Conservation (phyloP, 2,329 filamentous ascomycete genomes). For the Pleomassaria siparia region DNA sequence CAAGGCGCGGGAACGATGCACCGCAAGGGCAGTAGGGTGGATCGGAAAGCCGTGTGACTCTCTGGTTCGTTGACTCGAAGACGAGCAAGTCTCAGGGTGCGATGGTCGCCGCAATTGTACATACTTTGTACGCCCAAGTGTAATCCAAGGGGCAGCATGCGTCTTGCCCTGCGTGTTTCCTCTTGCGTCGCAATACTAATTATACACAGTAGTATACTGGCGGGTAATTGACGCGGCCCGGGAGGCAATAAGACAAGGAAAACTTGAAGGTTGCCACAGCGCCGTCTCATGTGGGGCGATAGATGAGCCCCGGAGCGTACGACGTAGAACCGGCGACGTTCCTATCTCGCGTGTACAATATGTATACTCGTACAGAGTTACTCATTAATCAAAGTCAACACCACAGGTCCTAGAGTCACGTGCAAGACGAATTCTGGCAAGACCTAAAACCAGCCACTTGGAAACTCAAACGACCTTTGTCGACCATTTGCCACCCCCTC, state of each 20-base stretch:
- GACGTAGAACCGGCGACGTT: neutral
- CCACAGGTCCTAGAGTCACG: too few relatives aligned
- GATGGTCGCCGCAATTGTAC: neutral
- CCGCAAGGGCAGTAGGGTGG: neutral
- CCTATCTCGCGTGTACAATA: neutral
- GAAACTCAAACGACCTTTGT: neutral
- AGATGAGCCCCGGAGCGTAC: neutral
- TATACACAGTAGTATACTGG: too few relatives aligned
- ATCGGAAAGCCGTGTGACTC: neutral
- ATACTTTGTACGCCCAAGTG: too few relatives aligned
- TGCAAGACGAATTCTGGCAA: too few relatives aligned
- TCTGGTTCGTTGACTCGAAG: neutral
- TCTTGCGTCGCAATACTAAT: slow-evolving; percentile 4
- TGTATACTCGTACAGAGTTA: too few relatives aligned
- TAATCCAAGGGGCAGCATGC: neutral
- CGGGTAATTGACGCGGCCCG: neutral
- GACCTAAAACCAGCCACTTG: too few relatives aligned
- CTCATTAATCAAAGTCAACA: too few relatives aligned
- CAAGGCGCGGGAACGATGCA: neutral
- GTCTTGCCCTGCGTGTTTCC: neutral
- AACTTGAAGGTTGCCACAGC: slow-evolving; percentile 1
- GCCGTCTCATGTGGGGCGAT: slow-evolving; percentile 8
- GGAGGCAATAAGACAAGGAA: neutral
- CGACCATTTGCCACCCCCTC: too few relatives aligned
- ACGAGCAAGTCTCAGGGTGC: neutral